These are phyloP conservation scores for Lichtheimia corymbifera DNA, from an alignment of 371 early-diverging fungal species.

Conservation along the genomic window DNA sequence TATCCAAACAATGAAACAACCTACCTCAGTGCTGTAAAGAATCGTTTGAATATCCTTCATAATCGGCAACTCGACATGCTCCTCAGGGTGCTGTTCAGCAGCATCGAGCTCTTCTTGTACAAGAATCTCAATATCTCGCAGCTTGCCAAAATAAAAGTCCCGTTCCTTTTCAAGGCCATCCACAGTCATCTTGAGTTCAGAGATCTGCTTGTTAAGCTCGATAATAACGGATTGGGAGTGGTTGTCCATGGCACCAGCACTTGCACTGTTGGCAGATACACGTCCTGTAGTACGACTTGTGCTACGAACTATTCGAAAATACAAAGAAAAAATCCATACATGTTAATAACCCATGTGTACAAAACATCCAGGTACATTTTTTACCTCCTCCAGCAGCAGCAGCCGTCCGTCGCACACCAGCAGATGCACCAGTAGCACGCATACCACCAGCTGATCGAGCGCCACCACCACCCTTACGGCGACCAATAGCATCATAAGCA, in stretches of 20 bases:
- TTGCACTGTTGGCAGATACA: conserved; percentile 26
- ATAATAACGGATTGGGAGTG: conserved; percentile 50
- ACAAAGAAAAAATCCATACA: too few relatives aligned
- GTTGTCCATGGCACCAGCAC: conserved; percentile 20
- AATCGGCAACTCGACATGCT: conserved; percentile 33
- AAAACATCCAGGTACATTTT: not conserved
- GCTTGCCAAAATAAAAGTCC: conserved; percentile 91
- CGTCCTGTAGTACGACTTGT: conserved; percentile 26
- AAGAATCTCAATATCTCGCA: conserved; percentile 89
- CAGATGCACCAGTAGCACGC: conserved; percentile 25
- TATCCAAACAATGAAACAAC: too few relatives aligned
- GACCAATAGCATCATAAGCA: conserved; percentile 79
- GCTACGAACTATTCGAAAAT: conserved; percentile 18
- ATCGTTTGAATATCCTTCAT: conserved; percentile 79
- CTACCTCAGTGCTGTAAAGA: conserved; percentile 82
- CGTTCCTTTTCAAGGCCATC: conserved; percentile 91
- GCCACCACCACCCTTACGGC: conserved; percentile 63
- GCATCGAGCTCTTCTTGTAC: conserved; percentile 73
- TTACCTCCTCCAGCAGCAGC: conserved; percentile 22
- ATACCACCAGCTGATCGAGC: conserved; percentile 25
- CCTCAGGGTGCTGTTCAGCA: conserved; percentile 29
- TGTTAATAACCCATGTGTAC: too few relatives aligned
- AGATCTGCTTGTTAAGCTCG: conserved; percentile 70
- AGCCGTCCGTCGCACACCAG: conserved; percentile 27
- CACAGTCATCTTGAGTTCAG: conserved; percentile 75